A percentile compares a stretch with the other conserved stretches of the same genome.
Conservation (phyloP, 2,329 filamentous ascomycete genomes). For the Penicillium crustosum region DNA sequence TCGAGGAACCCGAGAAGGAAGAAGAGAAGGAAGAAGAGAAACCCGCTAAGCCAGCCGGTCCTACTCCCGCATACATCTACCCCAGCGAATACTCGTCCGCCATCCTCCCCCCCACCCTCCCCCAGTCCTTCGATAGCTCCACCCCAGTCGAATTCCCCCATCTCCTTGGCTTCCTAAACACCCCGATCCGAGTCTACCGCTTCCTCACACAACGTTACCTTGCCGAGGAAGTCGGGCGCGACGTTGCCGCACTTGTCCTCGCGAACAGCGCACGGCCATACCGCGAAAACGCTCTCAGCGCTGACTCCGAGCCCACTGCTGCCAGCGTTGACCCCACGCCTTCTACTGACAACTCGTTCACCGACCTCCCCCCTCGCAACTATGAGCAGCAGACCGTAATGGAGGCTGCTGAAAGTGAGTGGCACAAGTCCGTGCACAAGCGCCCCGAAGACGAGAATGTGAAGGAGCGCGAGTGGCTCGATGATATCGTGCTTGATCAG, state of each 20-base stretch:
- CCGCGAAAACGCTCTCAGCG: conserved; percentile 26
- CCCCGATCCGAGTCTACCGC: conserved; percentile 78
- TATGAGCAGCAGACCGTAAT: conserved; percentile 67
- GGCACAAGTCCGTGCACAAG: conserved; percentile 77
- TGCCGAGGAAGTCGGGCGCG: conserved; percentile 83
- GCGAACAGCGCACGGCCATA: conserved; percentile 45
- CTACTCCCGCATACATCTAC: conserved; percentile 72
- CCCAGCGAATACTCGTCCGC: conserved; percentile 70
- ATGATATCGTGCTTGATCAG: conserved; percentile 71
- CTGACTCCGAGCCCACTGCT: conserved; percentile 22
- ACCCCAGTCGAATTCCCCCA: conserved; percentile 77
- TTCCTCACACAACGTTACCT: conserved; percentile 79
- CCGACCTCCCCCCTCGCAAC: conserved; percentile 34
- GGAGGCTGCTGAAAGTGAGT: conserved; percentile 71
- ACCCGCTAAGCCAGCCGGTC: conserved; percentile 52
- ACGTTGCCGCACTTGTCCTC: conserved; percentile 83
- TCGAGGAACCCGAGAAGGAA: conserved; percentile 37
- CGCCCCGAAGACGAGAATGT: conserved; percentile 51
- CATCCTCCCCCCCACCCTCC: conserved; percentile 63
- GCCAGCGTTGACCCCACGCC: conserved; percentile 28
- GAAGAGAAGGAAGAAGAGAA: conserved; percentile 46
- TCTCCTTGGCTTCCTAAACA: conserved; percentile 88
- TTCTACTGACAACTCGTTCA: conserved; percentile 43
- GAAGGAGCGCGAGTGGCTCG: conserved; percentile 72
- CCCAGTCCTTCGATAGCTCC: conserved; percentile 70